Evolutionary conservation across 2,329 filamentous ascomycete species (phyloP).

Genomic region (Helotiales sp.): DNA sequence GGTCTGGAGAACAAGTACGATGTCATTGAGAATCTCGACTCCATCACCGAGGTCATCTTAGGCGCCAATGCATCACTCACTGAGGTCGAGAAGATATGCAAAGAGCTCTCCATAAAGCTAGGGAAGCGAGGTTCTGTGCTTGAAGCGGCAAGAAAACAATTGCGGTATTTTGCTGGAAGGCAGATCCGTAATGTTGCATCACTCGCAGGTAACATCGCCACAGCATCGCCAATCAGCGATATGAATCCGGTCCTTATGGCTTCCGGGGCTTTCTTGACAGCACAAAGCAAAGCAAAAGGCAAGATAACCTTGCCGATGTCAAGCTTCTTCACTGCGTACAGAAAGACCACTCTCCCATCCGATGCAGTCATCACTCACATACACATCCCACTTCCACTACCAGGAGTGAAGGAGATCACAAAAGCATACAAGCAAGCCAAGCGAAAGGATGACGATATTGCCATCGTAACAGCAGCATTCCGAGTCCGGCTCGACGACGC

Average conservation of each 20-base stretch:
- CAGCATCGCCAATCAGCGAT: constrained; percentile 92
- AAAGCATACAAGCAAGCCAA: constrained; percentile 94
- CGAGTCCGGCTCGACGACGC: constrained; percentile 69
- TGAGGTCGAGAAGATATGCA: constrained; percentile 69
- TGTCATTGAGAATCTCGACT: constrained; percentile 64
- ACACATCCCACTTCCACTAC: constrained; percentile 71
- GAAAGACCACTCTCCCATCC: constrained; percentile 75
- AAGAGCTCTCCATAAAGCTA: constrained; percentile 40
- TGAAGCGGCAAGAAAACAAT: constrained; percentile 77
- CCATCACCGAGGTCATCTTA: constrained; percentile 43
- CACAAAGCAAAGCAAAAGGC: constrained; percentile 52
- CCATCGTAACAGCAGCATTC: constrained; percentile 87
- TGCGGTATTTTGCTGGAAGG: constrained; percentile 88
- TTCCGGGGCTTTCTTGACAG: constrained; percentile 75
- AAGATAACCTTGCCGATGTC: constrained; percentile 67
- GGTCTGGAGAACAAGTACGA: constrained; percentile 54
- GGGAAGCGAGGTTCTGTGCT: constrained; percentile 71
- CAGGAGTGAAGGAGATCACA: constrained; percentile 73
- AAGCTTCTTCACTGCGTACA: constrained; percentile 86
- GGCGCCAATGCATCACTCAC: constrained; percentile 90
- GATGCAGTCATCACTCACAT: constrained; percentile 83
- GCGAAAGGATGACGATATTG: constrained; percentile 95
- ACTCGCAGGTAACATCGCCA: constrained; percentile 88
- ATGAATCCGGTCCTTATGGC: constrained; percentile 90
- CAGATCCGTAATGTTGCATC: constrained; percentile 96